phyloP scores from a whole-genome alignment of 371 early-diverging fungal genomes.

The Lichtheimia ramosa region DNA sequence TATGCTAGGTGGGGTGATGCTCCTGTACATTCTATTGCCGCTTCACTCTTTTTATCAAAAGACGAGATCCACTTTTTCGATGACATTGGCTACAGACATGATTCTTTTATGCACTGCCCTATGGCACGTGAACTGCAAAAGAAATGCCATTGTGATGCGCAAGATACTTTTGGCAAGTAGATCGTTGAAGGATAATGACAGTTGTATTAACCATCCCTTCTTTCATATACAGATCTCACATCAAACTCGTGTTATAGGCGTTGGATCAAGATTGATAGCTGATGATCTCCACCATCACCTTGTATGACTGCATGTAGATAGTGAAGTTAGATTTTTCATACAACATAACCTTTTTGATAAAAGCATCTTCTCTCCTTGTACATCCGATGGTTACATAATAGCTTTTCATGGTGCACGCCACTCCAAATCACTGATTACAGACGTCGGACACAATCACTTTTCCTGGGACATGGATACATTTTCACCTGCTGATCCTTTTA shows the following conservation, averaged over 20 bases:
- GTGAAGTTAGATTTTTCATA: no score
- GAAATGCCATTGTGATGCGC: conserved; percentile 68
- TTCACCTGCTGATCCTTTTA: no score
- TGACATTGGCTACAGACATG: conserved; percentile 79
- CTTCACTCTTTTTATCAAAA: conserved; percentile 64
- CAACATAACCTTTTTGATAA: no score
- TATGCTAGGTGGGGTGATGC: conserved; percentile 89
- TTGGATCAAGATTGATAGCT: conserved; percentile 17
- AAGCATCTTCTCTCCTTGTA: no score
- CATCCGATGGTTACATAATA: no score
- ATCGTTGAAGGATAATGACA: no score
- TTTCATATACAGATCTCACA: conserved; percentile 21
- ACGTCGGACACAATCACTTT: no score
- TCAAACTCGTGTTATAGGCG: conserved; percentile 32
- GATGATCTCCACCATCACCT: not conserved
- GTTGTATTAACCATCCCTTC: not conserved
- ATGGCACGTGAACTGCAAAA: conserved; percentile 42
- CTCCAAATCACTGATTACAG: no score
- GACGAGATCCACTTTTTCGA: conserved; percentile 87
- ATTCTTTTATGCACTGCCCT: conserved; percentile 70
- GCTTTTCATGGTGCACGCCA: no score
- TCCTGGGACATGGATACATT: no score
- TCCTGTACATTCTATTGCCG: conserved; percentile 89
- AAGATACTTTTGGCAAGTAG: conserved; percentile 51
- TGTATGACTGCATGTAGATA: no score